Base-by-base conservation (phyloP, 2,329 filamentous ascomycete genomes). In the Furcasterigmium sp. region DNA sequence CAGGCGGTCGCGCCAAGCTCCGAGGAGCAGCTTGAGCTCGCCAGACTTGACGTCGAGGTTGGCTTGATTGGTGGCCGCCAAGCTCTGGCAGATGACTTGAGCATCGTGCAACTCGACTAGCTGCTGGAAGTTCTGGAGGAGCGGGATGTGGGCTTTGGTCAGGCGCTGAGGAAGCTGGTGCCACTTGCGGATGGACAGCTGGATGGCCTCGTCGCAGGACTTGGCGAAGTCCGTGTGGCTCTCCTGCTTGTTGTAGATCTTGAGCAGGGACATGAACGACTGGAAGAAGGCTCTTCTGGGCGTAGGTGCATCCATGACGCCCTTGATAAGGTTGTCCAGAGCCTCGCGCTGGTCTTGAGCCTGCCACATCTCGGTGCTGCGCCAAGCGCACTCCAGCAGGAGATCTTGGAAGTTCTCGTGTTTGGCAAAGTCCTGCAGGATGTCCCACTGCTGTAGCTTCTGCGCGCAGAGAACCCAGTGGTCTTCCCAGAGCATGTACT, bases 401-500 rank as follows among this genome's bases (percentile, higher is more conserved):
- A 99, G 79, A 60, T 99, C 93, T 58, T 96, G 95, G 66, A 96
- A 86, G 58, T 98, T 98, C 61, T 99, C 94, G 56, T 98, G 93
- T 65, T 98, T 98, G 4, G 93, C 91, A 58, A 97, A 97, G 55
- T 99, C 94, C 49, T 90, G 89, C 26, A 99, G 67, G 44, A 99
- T 91, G 56, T 99, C 93, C 93, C 93, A 99, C 60, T 98, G 94
- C 62, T 98, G 94, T 37, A 99, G 75, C 67, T 98, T 98, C 67
- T 97, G 90, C 0, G 91, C 93, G 62, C 93, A 98, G 39, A 96
- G 77, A 34, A 98, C 84, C 93, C 93, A 99, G 56, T 98, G 94
- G 59, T 99, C 93, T 65, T 99, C 93, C 93, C 93, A 99, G 1
- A 99, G 78, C 80, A 95, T 96, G 65, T 99, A 99, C 64, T 99